Conservation (phyloP, 345 rosid species). For the Murraya koenigii region DNA sequence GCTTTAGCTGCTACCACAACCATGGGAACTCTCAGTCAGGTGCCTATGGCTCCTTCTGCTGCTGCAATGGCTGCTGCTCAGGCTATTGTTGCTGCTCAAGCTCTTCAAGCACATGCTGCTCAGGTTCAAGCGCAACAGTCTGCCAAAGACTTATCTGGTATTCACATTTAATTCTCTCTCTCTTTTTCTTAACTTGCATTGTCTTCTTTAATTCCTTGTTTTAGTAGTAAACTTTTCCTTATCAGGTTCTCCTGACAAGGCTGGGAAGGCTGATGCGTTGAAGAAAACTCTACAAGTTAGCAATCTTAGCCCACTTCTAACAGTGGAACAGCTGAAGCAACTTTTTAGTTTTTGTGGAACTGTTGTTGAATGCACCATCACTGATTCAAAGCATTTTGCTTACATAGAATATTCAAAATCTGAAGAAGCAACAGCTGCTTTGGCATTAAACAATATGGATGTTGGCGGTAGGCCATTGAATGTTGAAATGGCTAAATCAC, state of each 20-base stretch:
- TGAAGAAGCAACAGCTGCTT: slow-evolving; percentile 89
- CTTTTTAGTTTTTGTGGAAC: slow-evolving; percentile 91
- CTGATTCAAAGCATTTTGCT: slow-evolving; percentile 90
- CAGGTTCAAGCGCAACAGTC: slow-evolving; percentile 90
- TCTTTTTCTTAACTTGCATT: background rate
- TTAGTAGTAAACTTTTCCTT: background rate
- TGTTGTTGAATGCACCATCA: slow-evolving; percentile 74
- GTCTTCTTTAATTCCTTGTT: background rate
- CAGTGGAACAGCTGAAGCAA: slow-evolving; percentile 87
- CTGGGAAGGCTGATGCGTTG: slow-evolving; percentile 54
- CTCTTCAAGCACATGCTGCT: slow-evolving; percentile 99
- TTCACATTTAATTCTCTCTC: background rate
- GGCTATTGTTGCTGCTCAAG: slow-evolving; percentile 99
- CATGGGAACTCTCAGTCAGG: slow-evolving; percentile 88
- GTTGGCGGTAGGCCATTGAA: slow-evolving; percentile 89
- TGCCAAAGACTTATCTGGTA: slow-evolving; percentile 68
- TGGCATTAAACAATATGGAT: slow-evolving; percentile 90
- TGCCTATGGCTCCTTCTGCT: slow-evolving; percentile 99
- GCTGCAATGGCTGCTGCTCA: slow-evolving; percentile 99
- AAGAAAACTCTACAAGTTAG: slow-evolving; percentile 93
- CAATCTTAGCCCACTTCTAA: slow-evolving; percentile 90
- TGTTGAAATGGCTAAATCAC: slow-evolving; percentile 95
- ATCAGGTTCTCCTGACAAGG: slow-evolving; percentile 59
- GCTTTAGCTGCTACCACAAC: slow-evolving; percentile 93
- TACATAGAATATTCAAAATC: slow-evolving; percentile 84